Evolutionary conservation across 495 filamentous ascomycete species (phyloP), one percentile per base, ranked within the genome.

Genomic region (Talaromyces stipitatus): DNA sequence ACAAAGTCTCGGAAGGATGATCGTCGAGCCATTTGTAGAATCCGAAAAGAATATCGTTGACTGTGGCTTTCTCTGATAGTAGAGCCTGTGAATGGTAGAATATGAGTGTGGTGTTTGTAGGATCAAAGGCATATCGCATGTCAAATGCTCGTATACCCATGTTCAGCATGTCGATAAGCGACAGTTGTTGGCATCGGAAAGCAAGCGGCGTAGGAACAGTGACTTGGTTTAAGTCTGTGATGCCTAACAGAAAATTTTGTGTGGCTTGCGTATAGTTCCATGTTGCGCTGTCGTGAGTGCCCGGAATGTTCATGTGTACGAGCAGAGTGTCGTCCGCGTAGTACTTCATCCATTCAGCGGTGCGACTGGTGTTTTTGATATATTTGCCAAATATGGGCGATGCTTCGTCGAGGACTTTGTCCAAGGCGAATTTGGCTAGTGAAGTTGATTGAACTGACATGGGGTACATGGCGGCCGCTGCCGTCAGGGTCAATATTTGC

Each of bases 211-310:
- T 57, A 5, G 60, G 58, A 1, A 66, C 56, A 7, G 62, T 61
- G 8, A 70, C 64, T 18, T 69, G 68, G 38, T 73, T 72, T 47
- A 73, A 64, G 10, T 64, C 61, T 24, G 72, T 73, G n/a, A 78
- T 67, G 6, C 65, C 60, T 0, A 54, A 28, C 3, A 80, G 62
- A 2, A 65, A 48, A 50, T 74, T 64, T 54, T 77, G 72, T 2
- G 75, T 78, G 1, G 68, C 68, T 28, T 66, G 67, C 10, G 63
- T 71, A 55, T 81, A 83, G 62, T 81, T 81, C 79, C 80, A 82
- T 4, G 78, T 82, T 18, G 75, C 73, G 10, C 74, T 68, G 59
- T 83, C 80, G 63, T 83, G 80, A 5, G 73, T 72, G 1, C 80
- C 79, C 20, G 80, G 80, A 38, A 82, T 76, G 59, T 77, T 80